Evolutionary conservation across 75 land plant species (phyloP).

Genomic region (Cupressus sempervirens): DNA sequence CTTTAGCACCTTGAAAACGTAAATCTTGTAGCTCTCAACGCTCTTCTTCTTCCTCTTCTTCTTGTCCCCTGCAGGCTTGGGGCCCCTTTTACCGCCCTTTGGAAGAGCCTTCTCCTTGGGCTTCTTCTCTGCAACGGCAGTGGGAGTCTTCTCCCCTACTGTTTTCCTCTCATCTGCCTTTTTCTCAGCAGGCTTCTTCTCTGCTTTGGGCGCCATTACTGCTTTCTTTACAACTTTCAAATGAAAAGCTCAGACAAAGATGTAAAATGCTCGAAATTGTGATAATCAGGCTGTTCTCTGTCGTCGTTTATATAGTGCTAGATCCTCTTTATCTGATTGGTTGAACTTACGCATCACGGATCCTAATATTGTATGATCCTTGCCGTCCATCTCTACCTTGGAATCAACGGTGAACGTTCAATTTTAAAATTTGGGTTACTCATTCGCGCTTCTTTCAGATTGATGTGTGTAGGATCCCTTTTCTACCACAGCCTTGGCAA

Average conservation of each 20-base stretch:
- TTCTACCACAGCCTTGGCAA: too few species aligned
- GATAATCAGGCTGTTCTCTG: too few species aligned
- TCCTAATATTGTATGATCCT: too few species aligned
- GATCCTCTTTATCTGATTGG: too few species aligned
- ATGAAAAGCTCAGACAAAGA: too few species aligned
- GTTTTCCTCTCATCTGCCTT: slow-evolving; percentile 10
- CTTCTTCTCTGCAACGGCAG: slow-evolving; percentile 11
- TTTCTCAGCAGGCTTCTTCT: slow-evolving; percentile 17
- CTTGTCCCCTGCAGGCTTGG: slow-evolving; percentile 18
- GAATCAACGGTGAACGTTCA: too few species aligned
- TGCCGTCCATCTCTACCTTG: too few species aligned
- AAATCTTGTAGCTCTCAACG: slow-evolving; percentile 33
- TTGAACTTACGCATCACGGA: too few species aligned
- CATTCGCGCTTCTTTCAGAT: too few species aligned
- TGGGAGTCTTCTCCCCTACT: background rate
- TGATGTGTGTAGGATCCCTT: too few species aligned
- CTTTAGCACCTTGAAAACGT: slow-evolving; percentile 14
- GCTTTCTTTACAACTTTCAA: background rate
- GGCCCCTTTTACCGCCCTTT: slow-evolving; percentile 13
- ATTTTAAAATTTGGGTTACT: too few species aligned
- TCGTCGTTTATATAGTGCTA: too few species aligned
- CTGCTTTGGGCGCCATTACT: background rate
- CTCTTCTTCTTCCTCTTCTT: slow-evolving; percentile 28
- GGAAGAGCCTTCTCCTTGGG: background rate
- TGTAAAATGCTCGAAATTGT: background rate